Conservation (phyloP, 2,329 filamentous ascomycete genomes). For the Cladosporium halotolerans region DNA sequence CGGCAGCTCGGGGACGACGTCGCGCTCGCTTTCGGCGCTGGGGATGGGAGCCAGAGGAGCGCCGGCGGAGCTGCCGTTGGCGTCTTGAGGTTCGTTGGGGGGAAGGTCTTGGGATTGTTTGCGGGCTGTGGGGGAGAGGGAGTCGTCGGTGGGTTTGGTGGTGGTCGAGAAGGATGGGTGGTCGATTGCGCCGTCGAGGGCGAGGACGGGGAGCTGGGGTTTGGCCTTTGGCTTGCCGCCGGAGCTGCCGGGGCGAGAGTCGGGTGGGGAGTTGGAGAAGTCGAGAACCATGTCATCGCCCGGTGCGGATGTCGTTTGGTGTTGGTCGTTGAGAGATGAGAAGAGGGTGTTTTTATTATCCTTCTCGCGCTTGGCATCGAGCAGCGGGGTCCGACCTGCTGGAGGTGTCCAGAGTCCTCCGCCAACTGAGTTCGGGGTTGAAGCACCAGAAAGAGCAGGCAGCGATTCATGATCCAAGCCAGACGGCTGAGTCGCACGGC, state of each 20-base stretch:
- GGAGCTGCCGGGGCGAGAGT: constrained; percentile 14
- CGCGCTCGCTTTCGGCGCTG: constrained; percentile 21
- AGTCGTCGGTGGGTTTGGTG: neutral
- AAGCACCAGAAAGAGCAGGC: constrained; percentile 14
- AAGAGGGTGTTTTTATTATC: constrained; percentile 15
- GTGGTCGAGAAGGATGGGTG: constrained; percentile 1
- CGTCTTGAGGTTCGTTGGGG: constrained; percentile 13
- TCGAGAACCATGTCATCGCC: constrained; percentile 31
- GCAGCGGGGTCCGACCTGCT: constrained; percentile 3
- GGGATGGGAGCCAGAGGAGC: constrained; percentile 13
- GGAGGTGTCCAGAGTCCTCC: constrained; percentile 36
- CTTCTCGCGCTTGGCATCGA: constrained; percentile 17
- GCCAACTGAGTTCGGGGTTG: constrained; percentile 19
- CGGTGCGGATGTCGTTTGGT: constrained; percentile 16
- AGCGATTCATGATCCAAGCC: constrained; percentile 1
- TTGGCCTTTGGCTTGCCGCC: neutral
- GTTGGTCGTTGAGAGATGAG: neutral
- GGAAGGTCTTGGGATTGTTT: constrained; percentile 1
- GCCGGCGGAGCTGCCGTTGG: constrained; percentile 10
- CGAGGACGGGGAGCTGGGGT: neutral
- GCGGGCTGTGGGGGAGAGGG: neutral
- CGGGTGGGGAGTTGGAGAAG: constrained; percentile 28
- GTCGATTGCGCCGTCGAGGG: neutral
- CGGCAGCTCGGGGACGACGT: neutral
- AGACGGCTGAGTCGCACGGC: constrained; percentile 4